Evolutionary conservation across 441 rosid genomes (phyloP).

Genomic region (Arabidopsis hybrid): DNA sequence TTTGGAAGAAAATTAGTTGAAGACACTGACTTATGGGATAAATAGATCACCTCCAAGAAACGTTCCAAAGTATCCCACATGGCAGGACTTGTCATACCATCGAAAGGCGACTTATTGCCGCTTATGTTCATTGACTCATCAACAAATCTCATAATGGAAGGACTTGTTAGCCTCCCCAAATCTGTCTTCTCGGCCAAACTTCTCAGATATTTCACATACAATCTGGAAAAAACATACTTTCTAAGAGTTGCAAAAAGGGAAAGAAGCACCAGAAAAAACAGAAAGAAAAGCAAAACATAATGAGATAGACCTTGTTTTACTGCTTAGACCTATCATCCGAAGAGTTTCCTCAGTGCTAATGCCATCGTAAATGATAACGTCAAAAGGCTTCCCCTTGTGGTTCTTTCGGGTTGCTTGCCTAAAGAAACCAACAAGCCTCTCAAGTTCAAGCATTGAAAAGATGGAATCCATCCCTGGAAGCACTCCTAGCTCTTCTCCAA

Average conservation of each 20-base stretch:
- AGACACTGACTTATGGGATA: conserved; percentile 9
- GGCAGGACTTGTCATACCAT: conserved; percentile 62
- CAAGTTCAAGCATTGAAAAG: conserved; percentile 63
- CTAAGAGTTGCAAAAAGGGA: background rate
- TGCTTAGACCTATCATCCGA: conserved; percentile 75
- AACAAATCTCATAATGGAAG: conserved; percentile 73
- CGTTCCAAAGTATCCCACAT: conserved; percentile 80
- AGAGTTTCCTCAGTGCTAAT: conserved; percentile 74
- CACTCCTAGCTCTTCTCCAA: conserved; percentile 96
- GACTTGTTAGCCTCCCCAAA: conserved; percentile 85
- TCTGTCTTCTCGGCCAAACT: conserved; percentile 92
- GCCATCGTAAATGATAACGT: conserved; percentile 74
- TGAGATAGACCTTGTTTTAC: conserved; percentile 67
- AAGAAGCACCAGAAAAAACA: conserved; percentile 7
- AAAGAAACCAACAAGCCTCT: conserved; percentile 64
- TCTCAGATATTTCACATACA: conserved; percentile 81
- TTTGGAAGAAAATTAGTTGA: conserved; percentile 3
- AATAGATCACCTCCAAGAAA: conserved; percentile 66
- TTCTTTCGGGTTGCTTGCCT: conserved; percentile 51
- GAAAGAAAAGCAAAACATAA: background rate
- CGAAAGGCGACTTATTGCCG: conserved; percentile 54
- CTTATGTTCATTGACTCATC: conserved; percentile 73
- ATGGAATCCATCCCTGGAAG: conserved; percentile 97
- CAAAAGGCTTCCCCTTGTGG: conserved; percentile 55
- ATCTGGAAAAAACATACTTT: conserved; percentile 48